Base-by-base conservation (phyloP, 768 basidiomycete species). In the Termitomyces sp. region DNA sequence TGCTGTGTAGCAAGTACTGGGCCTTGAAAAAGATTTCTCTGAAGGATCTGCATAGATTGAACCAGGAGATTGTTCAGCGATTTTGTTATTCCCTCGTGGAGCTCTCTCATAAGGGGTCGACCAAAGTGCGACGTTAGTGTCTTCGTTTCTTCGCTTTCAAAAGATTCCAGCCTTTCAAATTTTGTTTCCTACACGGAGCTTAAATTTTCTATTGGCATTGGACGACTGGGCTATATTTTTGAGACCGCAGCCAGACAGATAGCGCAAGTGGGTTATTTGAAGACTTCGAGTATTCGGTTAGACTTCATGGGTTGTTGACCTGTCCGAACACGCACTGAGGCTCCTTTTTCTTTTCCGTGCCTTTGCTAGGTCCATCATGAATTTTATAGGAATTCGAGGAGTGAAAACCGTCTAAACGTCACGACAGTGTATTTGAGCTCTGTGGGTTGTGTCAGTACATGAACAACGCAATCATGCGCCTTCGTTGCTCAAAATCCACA, bases 41-140 rank as follows among this genome's bases (percentile, higher is more conserved):
- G 72, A 7, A 63, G 8, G 40, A 77, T 67, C 23, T 71, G 51
- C 20, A 64, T 68, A 49, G 71, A 62, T 13, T 74, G 64, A 2
- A 71, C 70, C 7, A 79, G 61, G 44, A 78, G 69, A 61, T 75
- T 73, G 64, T 68, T 67, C 4, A 74, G 73, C 10, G 72, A 69
- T 43, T 69, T 64, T 7, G 75, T 78, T 32, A 74, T 23, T 23
- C 23, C 23, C 23, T 49, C 53, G 59, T 69, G 70, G 28, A 76
- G 63, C 38, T 75, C 23, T 68, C n/a, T 74, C 53, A 1, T 68
- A 63, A 1, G 72, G 73, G 1, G 57, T 58, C 3, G 47, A 48
- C 20, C 65, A 59, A 23, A 63, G 66, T 5, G 49, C 61, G 14
- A 38, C 13, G 48, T 36, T 4, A 38, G 14, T 32, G 13, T 58